Percentiles rank a stretch among this genome's conserved stretches.
Conservation (phyloP, 176 grass and related monocot species). For the Luzula sylvatica region DNA sequence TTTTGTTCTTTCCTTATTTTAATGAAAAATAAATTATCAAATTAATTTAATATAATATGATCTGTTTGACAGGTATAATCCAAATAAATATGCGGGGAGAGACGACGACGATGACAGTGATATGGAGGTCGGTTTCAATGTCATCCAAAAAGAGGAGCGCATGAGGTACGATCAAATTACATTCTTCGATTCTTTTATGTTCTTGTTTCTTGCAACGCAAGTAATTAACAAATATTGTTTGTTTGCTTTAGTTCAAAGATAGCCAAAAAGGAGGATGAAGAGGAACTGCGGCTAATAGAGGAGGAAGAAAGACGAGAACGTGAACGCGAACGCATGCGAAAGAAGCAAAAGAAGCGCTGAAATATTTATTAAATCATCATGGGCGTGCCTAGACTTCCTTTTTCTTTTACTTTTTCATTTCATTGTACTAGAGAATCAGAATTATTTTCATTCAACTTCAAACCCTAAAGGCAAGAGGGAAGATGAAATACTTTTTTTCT, state of each 20-base stretch:
- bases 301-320: conserved; percentile 43
- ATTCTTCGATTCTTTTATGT: background rate
- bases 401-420: background rate
- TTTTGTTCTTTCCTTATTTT: conserved; percentile 8
- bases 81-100: conserved; percentile 26
- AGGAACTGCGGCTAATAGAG: conserved; percentile 48
- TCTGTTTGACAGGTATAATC: conserved; percentile 56
- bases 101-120: conserved; percentile 51
- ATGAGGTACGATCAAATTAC: conserved; percentile 35
- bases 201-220: background rate
- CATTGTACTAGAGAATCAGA: background rate
- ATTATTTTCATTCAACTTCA: no score
- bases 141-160: conserved; percentile 69
- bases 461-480: no score
- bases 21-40: no score
- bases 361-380: background rate
- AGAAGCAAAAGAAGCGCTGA: conserved; percentile 33
- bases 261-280: conserved; percentile 58
- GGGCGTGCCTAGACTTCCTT: background rate
- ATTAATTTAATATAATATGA: conserved; percentile 4
- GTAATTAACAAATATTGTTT: background rate
- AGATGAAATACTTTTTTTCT: no score
- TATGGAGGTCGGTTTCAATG: conserved; percentile 68
- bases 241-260: conserved; percentile 39
- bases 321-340: conserved; percentile 19